Evolutionary conservation across 2,329 filamentous ascomycete species (phyloP).

Genomic region (Parastagonospora nodorum): DNA sequence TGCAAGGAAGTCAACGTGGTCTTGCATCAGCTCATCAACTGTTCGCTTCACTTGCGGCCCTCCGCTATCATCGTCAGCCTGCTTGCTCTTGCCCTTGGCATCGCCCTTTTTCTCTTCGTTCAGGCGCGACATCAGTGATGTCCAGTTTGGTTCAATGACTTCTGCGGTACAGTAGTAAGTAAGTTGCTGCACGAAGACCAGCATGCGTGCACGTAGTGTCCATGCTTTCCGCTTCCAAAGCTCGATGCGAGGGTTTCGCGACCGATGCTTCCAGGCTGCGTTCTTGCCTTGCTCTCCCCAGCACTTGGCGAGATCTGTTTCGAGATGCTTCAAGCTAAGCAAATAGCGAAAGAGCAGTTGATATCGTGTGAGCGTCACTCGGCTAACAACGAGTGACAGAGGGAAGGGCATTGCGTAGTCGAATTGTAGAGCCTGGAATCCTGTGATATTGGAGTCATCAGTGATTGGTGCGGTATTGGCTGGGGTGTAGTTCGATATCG

Average conservation of each 20-base stretch:
- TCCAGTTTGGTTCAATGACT: conserved; percentile 98
- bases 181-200: conserved; percentile 95
- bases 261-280: conserved; percentile 80
- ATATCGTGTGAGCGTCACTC: conserved; percentile 96
- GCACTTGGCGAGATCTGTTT: conserved; percentile 81
- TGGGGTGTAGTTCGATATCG: conserved; percentile 73
- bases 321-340: conserved; percentile 84
- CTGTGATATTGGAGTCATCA: conserved; percentile 83
- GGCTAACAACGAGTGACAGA: conserved; percentile 90
- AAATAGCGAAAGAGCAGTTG: conserved; percentile 95
- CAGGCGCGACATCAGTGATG: conserved; percentile 86
- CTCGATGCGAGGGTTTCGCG: conserved; percentile 74
- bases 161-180: conserved; percentile 97
- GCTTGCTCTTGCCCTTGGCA: conserved; percentile 47
- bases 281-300: conserved; percentile 90
- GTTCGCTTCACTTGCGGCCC: conserved; percentile 67
- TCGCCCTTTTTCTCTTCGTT: conserved; percentile 61
- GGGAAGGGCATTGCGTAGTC: conserved; percentile 96
- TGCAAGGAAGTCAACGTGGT: conserved; percentile 97
- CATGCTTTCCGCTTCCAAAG: conserved; percentile 92
- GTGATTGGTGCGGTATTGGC: conserved; percentile 63
- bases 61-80: conserved; percentile 38
- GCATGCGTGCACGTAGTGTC: conserved; percentile 90
- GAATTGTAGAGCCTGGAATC: conserved; percentile 90
- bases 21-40: conserved; percentile 97